Evolutionary conservation across 257 asterid genomes (phyloP).

Genomic region (Schizonepeta tenuifolia): DNA sequence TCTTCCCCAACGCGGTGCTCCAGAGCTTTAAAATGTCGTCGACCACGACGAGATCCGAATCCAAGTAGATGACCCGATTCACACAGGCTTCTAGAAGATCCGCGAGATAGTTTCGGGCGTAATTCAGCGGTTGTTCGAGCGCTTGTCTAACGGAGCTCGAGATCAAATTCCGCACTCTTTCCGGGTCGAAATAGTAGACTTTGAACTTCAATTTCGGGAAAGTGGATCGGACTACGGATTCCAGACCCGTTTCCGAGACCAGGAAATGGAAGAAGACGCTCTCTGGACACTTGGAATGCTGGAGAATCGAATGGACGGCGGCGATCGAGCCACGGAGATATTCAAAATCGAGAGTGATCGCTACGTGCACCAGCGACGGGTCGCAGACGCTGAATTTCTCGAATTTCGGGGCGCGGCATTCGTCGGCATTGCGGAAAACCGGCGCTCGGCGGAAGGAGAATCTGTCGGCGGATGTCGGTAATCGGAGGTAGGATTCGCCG

Average conservation of each 20-base stretch:
- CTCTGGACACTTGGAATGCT: conserved; percentile 80
- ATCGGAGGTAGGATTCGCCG: conserved; percentile 46
- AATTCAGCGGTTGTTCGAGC: conserved; percentile 85
- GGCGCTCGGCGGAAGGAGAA: conserved; percentile 68
- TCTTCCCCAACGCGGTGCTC: conserved; percentile 60
- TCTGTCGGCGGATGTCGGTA: conserved; percentile 34
- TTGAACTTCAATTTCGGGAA: conserved; percentile 81
- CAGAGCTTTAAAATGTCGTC: conserved; percentile 84
- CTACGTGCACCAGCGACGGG: conserved; percentile 82
- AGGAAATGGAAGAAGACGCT: conserved; percentile 83
- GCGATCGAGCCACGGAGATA: conserved; percentile 93
- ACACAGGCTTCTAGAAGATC: conserved; percentile 84
- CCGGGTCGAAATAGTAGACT: conserved; percentile 87
- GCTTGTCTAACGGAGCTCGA: conserved; percentile 88
- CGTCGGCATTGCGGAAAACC: conserved; percentile 63
- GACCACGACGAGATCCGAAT: conserved; percentile 86
- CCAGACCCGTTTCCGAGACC: conserved; percentile 69
- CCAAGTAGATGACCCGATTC: conserved; percentile 74
- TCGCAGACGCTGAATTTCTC: conserved; percentile 58
- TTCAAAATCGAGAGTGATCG: conserved; percentile 84
- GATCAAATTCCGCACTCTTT: conserved; percentile 72
- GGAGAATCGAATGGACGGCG: conserved; percentile 85
- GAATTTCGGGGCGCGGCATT: conserved; percentile 45
- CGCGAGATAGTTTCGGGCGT: conserved; percentile 83
- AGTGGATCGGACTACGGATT: conserved; percentile 71